A percentile compares a stretch with the other conserved stretches of the same genome.
Evolutionary conservation across 768 basidiomycete species (phyloP).

Genomic region (Naematelia encephala): DNA sequence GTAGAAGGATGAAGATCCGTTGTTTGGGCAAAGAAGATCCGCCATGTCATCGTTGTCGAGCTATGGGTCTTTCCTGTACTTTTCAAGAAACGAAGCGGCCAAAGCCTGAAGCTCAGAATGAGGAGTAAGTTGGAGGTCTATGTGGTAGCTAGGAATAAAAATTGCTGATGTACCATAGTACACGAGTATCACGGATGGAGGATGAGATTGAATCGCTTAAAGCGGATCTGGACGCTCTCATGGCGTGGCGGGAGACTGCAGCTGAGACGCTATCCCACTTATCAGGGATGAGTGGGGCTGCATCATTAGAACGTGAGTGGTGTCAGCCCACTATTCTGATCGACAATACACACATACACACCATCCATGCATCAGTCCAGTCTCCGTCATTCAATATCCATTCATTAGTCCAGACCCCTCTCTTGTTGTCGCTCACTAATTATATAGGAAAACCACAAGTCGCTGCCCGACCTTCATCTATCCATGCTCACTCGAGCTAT

Average conservation of each 20-base stretch:
- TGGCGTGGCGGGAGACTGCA: neutral
- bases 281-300: neutral
- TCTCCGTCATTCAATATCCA: no score
- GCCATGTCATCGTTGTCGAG: neutral
- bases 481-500: neutral
- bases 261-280: neutral
- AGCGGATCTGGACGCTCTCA: neutral
- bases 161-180: neutral
- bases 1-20: constrained; percentile 1
- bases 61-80: neutral
- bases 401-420: no score
- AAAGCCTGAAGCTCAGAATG: neutral
- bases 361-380: no score
- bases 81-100: neutral
- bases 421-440: neutral
- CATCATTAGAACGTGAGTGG: neutral
- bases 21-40: constrained; percentile 4
- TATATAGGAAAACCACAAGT: neutral
- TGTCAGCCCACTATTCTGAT: neutral
- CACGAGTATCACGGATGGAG: neutral
- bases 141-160: no score
- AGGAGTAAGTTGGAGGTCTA: neutral
- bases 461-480: neutral
- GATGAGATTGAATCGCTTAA: neutral
- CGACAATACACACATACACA: no score